These are phyloP conservation scores for Lichtheimia corymbifera DNA, from an alignment of 371 early-diverging fungal genomes.

Conservation along the genomic window DNA sequence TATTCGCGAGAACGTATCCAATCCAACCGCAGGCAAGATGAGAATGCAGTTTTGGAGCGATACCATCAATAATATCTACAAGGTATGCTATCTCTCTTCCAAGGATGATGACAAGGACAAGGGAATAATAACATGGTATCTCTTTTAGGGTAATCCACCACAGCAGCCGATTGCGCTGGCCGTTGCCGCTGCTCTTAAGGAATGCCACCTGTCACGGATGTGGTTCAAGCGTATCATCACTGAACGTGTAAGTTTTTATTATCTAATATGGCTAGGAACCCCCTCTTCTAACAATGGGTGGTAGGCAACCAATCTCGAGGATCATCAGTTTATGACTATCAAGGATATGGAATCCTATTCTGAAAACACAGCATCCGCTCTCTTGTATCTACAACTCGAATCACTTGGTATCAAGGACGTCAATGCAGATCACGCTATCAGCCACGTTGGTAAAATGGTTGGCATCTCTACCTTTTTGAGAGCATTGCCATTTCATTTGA, in stretches of 20 bases:
- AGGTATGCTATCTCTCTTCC: slow-evolving; percentile 30
- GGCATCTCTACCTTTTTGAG: slow-evolving; percentile 79
- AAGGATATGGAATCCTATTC: slow-evolving; percentile 85
- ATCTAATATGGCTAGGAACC: too few species aligned
- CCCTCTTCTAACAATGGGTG: too few species aligned
- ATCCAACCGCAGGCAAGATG: slow-evolving; percentile 75
- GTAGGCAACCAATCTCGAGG: slow-evolving; percentile 64
- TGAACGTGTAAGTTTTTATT: slow-evolving; percentile 55
- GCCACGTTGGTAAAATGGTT: slow-evolving; percentile 88
- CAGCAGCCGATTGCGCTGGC: slow-evolving; percentile 75
- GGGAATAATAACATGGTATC: slow-evolving; percentile 4
- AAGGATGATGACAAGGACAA: background rate
- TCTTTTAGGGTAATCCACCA: slow-evolving; percentile 62
- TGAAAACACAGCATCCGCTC: slow-evolving; percentile 83
- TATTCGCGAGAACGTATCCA: slow-evolving; percentile 73
- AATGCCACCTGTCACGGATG: slow-evolving; percentile 52
- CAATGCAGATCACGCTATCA: slow-evolving; percentile 88
- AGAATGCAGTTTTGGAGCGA: slow-evolving; percentile 86
- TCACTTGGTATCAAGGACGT: slow-evolving; percentile 79
- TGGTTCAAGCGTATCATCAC: slow-evolving; percentile 78
- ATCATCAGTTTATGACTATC: slow-evolving; percentile 70
- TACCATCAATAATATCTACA: slow-evolving; percentile 70
- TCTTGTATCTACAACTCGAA: slow-evolving; percentile 88
- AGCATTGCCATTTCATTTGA: slow-evolving; percentile 69
- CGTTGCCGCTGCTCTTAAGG: slow-evolving; percentile 50